Evolutionary conservation across 1,284 basidiomycete species (phyloP).

Genomic region (Sporisorium reilianum): DNA sequence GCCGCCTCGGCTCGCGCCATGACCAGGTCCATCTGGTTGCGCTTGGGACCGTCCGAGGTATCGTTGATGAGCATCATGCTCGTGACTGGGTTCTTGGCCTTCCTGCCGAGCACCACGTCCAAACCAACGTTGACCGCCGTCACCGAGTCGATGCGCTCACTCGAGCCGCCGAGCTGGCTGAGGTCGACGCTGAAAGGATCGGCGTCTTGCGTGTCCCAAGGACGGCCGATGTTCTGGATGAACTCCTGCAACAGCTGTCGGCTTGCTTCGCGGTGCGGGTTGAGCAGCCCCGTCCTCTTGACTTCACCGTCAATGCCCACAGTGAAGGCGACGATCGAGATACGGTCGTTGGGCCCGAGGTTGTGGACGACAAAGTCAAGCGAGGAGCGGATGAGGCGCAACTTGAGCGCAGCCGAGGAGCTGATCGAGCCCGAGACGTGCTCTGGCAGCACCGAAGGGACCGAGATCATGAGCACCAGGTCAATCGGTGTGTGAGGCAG

Average conservation of each 20-base stretch:
- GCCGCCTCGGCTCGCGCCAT: conserved; percentile 95
- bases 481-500: conserved; percentile 88
- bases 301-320: conserved; percentile 59
- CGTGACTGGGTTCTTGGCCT: conserved; percentile 86
- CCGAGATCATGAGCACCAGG: conserved; percentile 88
- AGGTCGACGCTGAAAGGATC: conserved; percentile 62
- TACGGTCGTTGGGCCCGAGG: conserved; percentile 60
- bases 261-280: conserved; percentile 47
- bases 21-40: conserved; percentile 98
- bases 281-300: conserved; percentile 57
- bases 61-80: conserved; percentile 94
- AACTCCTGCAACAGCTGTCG: conserved; percentile 50
- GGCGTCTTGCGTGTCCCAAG: conserved; percentile 48
- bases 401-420: conserved; percentile 76
- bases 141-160: conserved; percentile 60
- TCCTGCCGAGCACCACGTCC: conserved; percentile 92
- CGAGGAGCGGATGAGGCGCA: conserved; percentile 61
- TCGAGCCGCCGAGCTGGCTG: conserved; percentile 53
- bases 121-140: conserved; percentile 71
- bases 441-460: conserved; percentile 73
- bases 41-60: conserved; percentile 85
- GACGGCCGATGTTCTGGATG: conserved; percentile 56
- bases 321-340: conserved; percentile 59
- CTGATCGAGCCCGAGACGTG: conserved; percentile 73
- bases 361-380: conserved; percentile 61